These are phyloP conservation scores for Sergeia podlipaevii DNA, from an alignment of 208 protist species.

Conservation along the genomic window DNA sequence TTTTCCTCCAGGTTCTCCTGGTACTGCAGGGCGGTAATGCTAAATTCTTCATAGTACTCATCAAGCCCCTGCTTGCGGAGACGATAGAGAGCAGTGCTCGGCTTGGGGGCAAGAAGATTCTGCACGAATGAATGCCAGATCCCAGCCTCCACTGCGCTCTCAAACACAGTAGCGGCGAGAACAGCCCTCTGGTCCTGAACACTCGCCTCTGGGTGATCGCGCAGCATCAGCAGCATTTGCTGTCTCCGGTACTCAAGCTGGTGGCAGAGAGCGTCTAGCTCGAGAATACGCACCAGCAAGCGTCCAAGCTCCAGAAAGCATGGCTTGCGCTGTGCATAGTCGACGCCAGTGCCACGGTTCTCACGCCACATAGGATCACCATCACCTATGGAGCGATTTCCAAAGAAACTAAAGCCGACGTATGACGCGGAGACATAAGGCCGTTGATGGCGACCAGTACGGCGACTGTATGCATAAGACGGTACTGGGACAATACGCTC, in stretches of 20 bases:
- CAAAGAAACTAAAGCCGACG: slow-evolving; percentile 51
- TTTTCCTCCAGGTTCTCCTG: slow-evolving; percentile 69
- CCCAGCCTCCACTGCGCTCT: slow-evolving; percentile 64
- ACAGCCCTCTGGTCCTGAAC: slow-evolving; percentile 59
- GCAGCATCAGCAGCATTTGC: slow-evolving; percentile 54
- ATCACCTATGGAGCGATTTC: slow-evolving; percentile 47
- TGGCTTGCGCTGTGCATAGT: slow-evolving; percentile 66
- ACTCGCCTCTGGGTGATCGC: slow-evolving; percentile 46
- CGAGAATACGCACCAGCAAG: slow-evolving; percentile 68
- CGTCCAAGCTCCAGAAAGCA: slow-evolving; percentile 83
- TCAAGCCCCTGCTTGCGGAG: slow-evolving; percentile 62
- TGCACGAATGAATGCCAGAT: slow-evolving; percentile 73
- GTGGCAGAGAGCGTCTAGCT: slow-evolving; percentile 74
- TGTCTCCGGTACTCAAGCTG: slow-evolving; percentile 62
- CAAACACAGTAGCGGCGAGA: slow-evolving; percentile 62
- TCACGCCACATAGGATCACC: slow-evolving; percentile 53
- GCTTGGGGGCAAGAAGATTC: slow-evolving; percentile 23
- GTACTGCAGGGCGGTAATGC: slow-evolving; percentile 68
- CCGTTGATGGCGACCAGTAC: slow-evolving; percentile 61
- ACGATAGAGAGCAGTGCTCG: slow-evolving; percentile 27
- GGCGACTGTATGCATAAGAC: slow-evolving; percentile 71
- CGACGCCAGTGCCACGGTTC: slow-evolving; percentile 14
- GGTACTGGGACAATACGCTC: slow-evolving; percentile 44
- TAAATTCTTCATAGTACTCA: slow-evolving; percentile 79
- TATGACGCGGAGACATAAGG: slow-evolving; percentile 49